Evolutionary conservation across 306 rosid species (phyloP).

Genomic region (Casuarina glauca): DNA sequence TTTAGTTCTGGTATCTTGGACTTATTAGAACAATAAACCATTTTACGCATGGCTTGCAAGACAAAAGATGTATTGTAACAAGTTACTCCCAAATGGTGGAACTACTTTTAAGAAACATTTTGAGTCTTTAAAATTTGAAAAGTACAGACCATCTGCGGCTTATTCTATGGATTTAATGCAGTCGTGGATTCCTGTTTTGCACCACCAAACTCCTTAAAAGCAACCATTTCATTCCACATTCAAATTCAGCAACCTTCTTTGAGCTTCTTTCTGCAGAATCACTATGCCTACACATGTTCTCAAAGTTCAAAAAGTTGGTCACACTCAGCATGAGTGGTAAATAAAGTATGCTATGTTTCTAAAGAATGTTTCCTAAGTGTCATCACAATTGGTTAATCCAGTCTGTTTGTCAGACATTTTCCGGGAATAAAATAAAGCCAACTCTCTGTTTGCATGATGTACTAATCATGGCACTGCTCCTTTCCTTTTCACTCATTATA

Average conservation of each 20-base stretch:
- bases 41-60: neutral
- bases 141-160: neutral
- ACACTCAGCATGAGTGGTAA: neutral
- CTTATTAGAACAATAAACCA: neutral
- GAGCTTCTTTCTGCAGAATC: neutral
- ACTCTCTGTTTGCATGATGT: neutral
- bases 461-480: neutral
- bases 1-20: neutral
- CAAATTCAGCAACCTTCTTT: neutral
- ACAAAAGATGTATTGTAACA: neutral
- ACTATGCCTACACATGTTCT: neutral
- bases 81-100: neutral
- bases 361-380: constrained; percentile 14
- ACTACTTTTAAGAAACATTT: neutral
- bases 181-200: neutral
- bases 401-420: neutral
- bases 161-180: neutral
- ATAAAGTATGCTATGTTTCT: neutral
- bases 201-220: neutral
- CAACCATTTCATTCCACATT: neutral
- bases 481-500: neutral
- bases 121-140: neutral
- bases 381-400: neutral
- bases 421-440: neutral
- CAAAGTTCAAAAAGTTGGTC: neutral